Conservation (phyloP, 2,329 filamentous ascomycete species). For the Fusarium longipes region DNA sequence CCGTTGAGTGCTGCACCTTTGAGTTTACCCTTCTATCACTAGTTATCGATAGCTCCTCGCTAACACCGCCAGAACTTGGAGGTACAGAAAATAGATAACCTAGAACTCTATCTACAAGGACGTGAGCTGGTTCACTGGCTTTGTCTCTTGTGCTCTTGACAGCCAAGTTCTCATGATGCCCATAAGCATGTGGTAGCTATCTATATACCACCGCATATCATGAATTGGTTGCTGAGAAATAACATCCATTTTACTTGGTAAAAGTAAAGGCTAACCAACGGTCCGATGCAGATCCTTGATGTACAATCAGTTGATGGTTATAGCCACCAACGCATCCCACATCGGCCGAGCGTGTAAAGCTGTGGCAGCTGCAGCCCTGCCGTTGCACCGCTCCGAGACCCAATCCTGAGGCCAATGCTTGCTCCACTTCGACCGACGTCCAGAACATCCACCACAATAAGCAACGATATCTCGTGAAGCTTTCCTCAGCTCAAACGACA, state of each 20-base stretch:
- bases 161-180: background rate
- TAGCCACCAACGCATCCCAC: background rate
- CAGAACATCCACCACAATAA: conserved; percentile 5
- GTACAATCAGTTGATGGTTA: background rate
- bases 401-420: conserved; percentile 4
- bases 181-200: background rate
- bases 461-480: background rate
- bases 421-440: conserved; percentile 9
- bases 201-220: background rate
- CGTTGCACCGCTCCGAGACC: conserved; percentile 18
- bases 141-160: background rate
- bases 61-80: background rate
- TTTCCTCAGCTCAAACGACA: background rate
- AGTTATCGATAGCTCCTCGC: conserved; percentile 12
- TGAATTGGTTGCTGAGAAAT: background rate
- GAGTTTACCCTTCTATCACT: conserved; percentile 17
- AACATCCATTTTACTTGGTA: background rate
- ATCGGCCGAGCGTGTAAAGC: background rate
- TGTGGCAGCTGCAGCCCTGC: conserved; percentile 24
- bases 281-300: background rate
- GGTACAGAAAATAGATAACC: background rate
- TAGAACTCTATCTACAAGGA: background rate
- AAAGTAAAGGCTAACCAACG: background rate
- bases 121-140: background rate
- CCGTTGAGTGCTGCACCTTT: conserved; percentile 1